Base-by-base conservation (phyloP, 139 green algal genomes). In the Auxenochlorella pyrenoidosa region DNA sequence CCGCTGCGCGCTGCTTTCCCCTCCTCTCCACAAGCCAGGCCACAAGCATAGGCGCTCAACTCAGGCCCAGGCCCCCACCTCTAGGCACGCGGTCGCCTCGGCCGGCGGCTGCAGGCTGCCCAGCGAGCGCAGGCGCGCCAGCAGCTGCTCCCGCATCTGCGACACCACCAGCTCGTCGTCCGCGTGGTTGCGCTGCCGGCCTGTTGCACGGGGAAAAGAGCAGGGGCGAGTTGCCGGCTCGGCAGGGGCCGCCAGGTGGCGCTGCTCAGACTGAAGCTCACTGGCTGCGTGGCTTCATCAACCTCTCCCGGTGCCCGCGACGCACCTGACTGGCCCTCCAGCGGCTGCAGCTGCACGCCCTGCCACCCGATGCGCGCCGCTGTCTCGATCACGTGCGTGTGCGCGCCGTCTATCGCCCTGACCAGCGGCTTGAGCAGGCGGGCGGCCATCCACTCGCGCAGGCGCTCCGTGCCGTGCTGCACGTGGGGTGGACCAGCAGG, bases 381-480 rank as follows among this genome's bases (percentile, higher is more conserved):
- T 82, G 82, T 54, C 32, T 71, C 72, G 59, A 92, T 92, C 32
- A 92, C 86, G 3, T 86, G 77, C 32, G 83, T 84, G 78, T 95
- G 91, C 3, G 92, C 92, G 3, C 26, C 76, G 22, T 80, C 60
- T 12, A 94, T 86, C 1, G 86, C 89, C 16, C 65, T 58, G 10
- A 93, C 83, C 47, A 97, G 93, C 34, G 94, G 94, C 75, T 93
- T 60, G 58, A 97, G 89, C 80, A 97, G 88, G 4, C 87, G 41
- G 0, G 65, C 43, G 0, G 95, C 89, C 54, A 97, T 73, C 95
- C 95, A 97, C 82, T 95, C 93, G 1, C 95, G 84, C 68, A 96
- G 79, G 0, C 89, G 91, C 88, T 97, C 94, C 5, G 90, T 93
- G 87, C 92, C 93, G 5, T 91, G 75, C 87, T 94, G 65, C 34